phyloP scores from a whole-genome alignment of 129 eudicot species.

The Deinandra increscens region DNA sequence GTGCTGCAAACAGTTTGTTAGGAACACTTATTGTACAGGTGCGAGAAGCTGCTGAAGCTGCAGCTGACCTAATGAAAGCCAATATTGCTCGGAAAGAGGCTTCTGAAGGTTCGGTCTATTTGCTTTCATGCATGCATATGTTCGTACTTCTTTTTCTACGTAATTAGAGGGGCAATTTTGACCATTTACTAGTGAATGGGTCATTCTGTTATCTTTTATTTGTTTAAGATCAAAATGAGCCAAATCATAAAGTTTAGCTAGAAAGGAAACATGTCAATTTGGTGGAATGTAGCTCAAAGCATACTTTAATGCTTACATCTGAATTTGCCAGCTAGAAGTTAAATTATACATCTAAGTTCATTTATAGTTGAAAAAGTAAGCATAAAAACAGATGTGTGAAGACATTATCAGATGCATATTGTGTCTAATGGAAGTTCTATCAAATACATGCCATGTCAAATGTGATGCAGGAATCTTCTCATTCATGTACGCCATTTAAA shows the following conservation, averaged over 20 bases:
- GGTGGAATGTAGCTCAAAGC: not conserved
- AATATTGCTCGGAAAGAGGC: slow-evolving; percentile 92
- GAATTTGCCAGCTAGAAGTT: not conserved
- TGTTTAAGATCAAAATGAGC: not conserved
- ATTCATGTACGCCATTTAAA: not conserved
- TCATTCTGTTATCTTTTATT: not conserved
- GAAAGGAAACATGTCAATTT: not conserved
- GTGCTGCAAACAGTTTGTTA: slow-evolving; percentile 73
- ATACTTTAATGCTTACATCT: not conserved
- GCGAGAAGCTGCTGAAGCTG: slow-evolving; percentile 87
- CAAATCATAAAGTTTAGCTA: not conserved
- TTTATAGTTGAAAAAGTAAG: not conserved
- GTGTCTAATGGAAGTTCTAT: not conserved
- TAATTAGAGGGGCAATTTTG: not conserved
- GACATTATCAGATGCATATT: not conserved
- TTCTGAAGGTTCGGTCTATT: slow-evolving; percentile 31
- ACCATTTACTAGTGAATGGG: not conserved
- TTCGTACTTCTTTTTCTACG: not conserved
- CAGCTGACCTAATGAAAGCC: slow-evolving; percentile 83
- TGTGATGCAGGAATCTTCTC: not conserved
- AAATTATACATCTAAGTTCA: not conserved
- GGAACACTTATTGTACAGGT: slow-evolving; percentile 90
- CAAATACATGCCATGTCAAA: too few relatives aligned
- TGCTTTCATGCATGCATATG: not conserved
- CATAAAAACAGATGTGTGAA: not conserved